Base-by-base conservation (phyloP, 352 stramenopile genomes). In the Blastocystis sp. region DNA sequence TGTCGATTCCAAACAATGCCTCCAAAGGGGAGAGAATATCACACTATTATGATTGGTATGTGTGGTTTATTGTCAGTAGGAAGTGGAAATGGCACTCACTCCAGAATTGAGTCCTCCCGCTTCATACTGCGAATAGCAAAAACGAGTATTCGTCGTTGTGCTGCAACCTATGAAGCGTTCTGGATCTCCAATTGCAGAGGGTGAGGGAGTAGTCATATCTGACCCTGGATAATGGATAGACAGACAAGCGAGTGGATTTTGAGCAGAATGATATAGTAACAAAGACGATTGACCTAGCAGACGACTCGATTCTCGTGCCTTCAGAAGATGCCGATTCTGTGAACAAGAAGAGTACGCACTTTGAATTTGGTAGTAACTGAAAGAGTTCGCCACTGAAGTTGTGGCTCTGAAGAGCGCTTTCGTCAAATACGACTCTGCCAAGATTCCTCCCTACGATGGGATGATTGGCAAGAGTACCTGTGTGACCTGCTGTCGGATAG, bases 391-490 rank as follows among this genome's bases (percentile, higher is more conserved):
- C 6, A 55, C 6, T 6, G 45, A 16, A 55, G 45, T 55, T 6
- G 16, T 74, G 13, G 63, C 29, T 6, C 19, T 69, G 13, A 85
- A 85, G 35, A 69, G 74, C 31, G 21, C 41, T 10, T 55, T 85
- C 12, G 74, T 85, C 66, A 26, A 50, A n/a, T 85, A 85, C n/a
- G 24, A 66, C 24, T 13, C 59, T 26, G 39, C 65, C 10, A 33
- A 12, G 0, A 33, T 85, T 55, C 50, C 50, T 85, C n/a, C 21
- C 33, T 85, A 85, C 45, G 50, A 85, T 74, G 63, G 63, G 10
- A 41, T 74, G 24, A 74, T 74, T 74, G 63, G 63, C 6, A 33
- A 74, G n/a, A 2, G 26, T 12, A 41, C n/a, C 39, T 50, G 21
- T 31, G 63, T 74, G 21, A 35, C 63, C n/a, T 74, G 63, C 19